Conservation (phyloP, 2,329 filamentous ascomycete genomes). For the Exutisphaerella laricina region DNA sequence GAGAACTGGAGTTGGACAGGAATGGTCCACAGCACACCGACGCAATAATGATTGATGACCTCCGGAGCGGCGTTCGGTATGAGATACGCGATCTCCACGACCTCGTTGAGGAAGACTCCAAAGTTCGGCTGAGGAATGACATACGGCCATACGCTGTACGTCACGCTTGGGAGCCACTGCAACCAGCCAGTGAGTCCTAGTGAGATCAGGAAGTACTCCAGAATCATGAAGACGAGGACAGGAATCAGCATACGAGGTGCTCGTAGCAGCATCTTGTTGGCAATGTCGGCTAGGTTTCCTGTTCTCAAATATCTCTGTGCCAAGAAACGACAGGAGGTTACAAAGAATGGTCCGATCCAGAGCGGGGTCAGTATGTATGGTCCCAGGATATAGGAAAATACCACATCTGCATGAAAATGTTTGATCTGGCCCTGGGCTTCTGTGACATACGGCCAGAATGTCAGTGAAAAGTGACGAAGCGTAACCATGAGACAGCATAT, state of each 20-base stretch:
- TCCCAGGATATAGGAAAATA: constrained; percentile 39
- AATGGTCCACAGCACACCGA: constrained; percentile 48
- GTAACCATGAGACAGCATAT: constrained; percentile 43
- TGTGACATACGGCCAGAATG: constrained; percentile 35
- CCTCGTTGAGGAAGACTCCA: constrained; percentile 40
- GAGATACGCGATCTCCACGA: constrained; percentile 43
- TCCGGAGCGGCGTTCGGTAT: constrained; percentile 46
- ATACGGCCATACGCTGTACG: constrained; percentile 47
- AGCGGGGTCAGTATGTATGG: constrained; percentile 44
- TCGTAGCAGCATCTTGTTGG: constrained; percentile 41
- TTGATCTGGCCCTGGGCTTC: constrained; percentile 30
- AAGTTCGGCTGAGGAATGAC: constrained; percentile 38
- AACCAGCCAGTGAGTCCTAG: constrained; percentile 41
- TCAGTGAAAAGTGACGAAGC: constrained; percentile 42
- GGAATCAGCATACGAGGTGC: constrained; percentile 46
- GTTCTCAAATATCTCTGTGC: constrained; percentile 39
- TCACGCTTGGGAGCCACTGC: constrained; percentile 42
- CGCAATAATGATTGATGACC: constrained; percentile 46
- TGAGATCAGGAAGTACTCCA: constrained; percentile 46
- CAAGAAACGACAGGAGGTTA: constrained; percentile 45
- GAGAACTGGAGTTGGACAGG: constrained; percentile 46
- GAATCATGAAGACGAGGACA: constrained; percentile 38
- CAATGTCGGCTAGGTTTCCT: constrained; percentile 40
- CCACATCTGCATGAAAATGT: constrained; percentile 39
- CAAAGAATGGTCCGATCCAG: constrained; percentile 47